Evolutionary conservation across 73 alveolate genomes (phyloP).

Genomic region (Effrenium voratum): DNA sequence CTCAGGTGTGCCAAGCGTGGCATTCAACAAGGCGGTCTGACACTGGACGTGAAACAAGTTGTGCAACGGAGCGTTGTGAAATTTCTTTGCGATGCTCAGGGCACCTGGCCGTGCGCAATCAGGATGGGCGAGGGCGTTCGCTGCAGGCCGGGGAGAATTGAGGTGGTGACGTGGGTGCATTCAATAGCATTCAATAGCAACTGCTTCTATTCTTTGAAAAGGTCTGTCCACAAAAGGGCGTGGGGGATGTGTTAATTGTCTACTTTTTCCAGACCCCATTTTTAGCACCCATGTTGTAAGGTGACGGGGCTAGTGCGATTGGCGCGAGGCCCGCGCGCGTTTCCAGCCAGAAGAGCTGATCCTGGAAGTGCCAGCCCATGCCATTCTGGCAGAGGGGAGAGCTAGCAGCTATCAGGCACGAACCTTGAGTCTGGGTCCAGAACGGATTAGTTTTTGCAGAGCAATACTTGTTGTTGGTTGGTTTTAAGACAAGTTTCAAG

Average conservation of each 20-base stretch:
- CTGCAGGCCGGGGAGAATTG: slow-evolving; percentile 1
- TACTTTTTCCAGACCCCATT: no score
- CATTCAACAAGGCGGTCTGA: no score
- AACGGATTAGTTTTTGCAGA: no score
- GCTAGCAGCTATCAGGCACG: slow-evolving; percentile 61
- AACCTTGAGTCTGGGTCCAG: neutral
- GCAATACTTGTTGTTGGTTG: no score
- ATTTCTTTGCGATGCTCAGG: no score
- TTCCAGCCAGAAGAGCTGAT: slow-evolving; percentile 49
- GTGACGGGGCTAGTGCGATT: neutral
- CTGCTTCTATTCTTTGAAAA: neutral
- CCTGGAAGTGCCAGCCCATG: slow-evolving; percentile 57
- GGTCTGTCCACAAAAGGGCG: no score
- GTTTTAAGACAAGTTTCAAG: no score
- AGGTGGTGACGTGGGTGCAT: slow-evolving; percentile 16
- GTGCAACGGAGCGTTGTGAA: no score
- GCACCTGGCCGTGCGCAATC: no score
- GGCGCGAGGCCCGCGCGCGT: neutral
- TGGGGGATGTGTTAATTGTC: neutral
- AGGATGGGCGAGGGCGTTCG: no score
- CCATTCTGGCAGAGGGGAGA: slow-evolving; percentile 51
- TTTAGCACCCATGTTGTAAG: neutral
- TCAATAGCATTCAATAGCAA: neutral
- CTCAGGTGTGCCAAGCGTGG: no score
- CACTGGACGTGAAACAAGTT: no score